Evolutionary conservation across 495 filamentous ascomycete species (phyloP).

Genomic region (Corynascus novoguineensis): DNA sequence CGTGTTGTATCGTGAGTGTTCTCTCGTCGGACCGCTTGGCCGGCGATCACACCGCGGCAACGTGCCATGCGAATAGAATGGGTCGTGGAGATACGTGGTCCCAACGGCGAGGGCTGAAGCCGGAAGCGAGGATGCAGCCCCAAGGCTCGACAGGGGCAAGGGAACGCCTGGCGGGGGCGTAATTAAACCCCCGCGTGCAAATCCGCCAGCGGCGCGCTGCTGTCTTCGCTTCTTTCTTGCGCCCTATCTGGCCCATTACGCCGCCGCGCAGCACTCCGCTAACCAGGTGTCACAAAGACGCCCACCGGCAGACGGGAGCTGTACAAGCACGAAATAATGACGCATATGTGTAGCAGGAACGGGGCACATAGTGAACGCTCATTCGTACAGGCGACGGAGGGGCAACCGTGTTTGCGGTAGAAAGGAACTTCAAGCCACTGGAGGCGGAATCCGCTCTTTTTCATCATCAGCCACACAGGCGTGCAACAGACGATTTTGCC

Average conservation of each 20-base stretch:
- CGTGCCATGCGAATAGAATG: slow-evolving; percentile 8
- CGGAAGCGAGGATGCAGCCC: slow-evolving; percentile 7
- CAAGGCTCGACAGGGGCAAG: slow-evolving; percentile 15
- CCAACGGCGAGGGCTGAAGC: slow-evolving; percentile 16
- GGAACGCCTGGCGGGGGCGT: slow-evolving; percentile 10
- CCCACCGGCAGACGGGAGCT: not conserved
- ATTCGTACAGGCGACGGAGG: no score
- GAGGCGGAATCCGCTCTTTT: no score
- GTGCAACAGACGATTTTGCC: no score
- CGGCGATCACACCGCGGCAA: slow-evolving; percentile 8
- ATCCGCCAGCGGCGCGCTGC: slow-evolving; percentile 16
- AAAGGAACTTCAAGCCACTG: no score
- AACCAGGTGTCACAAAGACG: not conserved
- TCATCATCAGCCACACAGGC: no score
- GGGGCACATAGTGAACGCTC: no score
- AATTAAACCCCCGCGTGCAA: slow-evolving; percentile 28
- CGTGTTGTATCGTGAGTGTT: no score
- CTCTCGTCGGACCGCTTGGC: slow-evolving; percentile 6
- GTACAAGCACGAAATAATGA: no score
- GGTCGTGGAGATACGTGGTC: slow-evolving; percentile 18
- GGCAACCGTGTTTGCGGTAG: no score
- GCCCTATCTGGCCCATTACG: slow-evolving; percentile 20
- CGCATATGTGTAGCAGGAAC: not conserved
- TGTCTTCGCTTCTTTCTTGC: slow-evolving; percentile 25
- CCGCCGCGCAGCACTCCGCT: not conserved